Evolutionary conservation across 805 yeast species (phyloP), one percentile per base, ranked within the genome.

Genomic region (Maudiozyma turicensis): DNA sequence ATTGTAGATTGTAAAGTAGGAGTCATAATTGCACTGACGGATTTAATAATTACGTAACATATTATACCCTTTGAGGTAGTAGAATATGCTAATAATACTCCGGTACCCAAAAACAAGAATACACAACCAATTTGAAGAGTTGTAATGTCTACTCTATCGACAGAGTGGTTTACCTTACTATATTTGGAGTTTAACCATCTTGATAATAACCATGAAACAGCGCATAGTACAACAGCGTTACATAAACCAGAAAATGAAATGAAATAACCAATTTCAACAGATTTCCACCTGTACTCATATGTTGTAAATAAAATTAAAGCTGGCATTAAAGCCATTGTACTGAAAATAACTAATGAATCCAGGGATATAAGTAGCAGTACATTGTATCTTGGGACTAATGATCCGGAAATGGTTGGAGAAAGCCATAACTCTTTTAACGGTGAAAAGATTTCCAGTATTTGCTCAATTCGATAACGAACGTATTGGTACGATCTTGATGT

Each of bases 1-100:
- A 83, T 65, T 1, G 84, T 54, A 0, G 84, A 72, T 57, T 78
- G 82, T 9, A 82, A 53, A 0, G 82, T 72, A 0, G 93, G 91
- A 0, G 77, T 67, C 1, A 73, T 68, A 4, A 80, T 48, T 0
- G 81, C 68, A 1, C 81, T 77, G 40, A 81, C 58, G 0, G 82
- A 65, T 3, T 73, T 65, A 10, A 80, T 58, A 0, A 67, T 35
- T 0, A 71, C 65, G 28, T 68, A 66, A 0, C 72, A 59, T 37
- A 59, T 32, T 1, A 50, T 29, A 0, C 69, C 55, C 1, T 62
- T 56, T 1, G 52, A 51, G 10, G 50, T 44, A 2, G 50, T 45
- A 20, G 43, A 40, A 0, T 76, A 68, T 3, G 67, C 34, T 1
- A 71, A 61, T 28, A 73, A 52, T 1, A 14, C 8, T n/a, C 13